A percentile compares a stretch with the other conserved stretches of the same genome.
phyloP scores from a whole-genome alignment of 495 filamentous ascomycete species.

The Annulohypoxylon bovei region DNA sequence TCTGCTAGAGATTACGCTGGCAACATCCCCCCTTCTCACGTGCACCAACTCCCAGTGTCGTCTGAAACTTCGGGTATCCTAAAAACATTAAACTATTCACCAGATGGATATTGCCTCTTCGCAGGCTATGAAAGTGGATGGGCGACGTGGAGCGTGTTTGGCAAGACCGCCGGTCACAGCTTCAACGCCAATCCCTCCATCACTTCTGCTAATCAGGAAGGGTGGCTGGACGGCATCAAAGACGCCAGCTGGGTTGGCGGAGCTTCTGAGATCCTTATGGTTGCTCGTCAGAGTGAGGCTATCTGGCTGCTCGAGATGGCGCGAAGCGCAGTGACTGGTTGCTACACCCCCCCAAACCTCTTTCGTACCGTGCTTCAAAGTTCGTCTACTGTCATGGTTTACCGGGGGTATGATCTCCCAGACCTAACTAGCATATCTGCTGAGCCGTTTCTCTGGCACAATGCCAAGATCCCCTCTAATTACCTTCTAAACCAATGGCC shows the following conservation, averaged over 20 bases:
- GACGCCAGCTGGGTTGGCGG: slow-evolving; percentile 87
- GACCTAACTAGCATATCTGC: slow-evolving; percentile 90
- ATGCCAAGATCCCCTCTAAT: slow-evolving; percentile 81
- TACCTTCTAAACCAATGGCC: slow-evolving; percentile 95
- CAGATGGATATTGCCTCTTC: slow-evolving; percentile 96
- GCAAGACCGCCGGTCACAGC: slow-evolving; percentile 83
- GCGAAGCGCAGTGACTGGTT: slow-evolving; percentile 87
- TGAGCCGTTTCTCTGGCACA: slow-evolving; percentile 93
- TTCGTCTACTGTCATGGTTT: slow-evolving; percentile 84
- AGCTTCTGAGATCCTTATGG: slow-evolving; percentile 83
- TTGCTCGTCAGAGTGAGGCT: slow-evolving; percentile 72
- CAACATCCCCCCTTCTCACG: slow-evolving; percentile 90
- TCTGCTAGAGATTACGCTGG: slow-evolving; percentile 92
- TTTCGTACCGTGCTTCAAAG: slow-evolving; percentile 89
- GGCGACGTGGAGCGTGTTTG: slow-evolving; percentile 97
- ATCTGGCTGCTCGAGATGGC: slow-evolving; percentile 93
- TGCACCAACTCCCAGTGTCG: slow-evolving; percentile 72
- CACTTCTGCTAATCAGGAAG: slow-evolving; percentile 73
- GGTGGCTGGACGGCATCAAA: slow-evolving; percentile 79
- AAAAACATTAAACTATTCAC: slow-evolving; percentile 84
- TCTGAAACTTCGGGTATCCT: slow-evolving; percentile 70
- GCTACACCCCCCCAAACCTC: slow-evolving; percentile 89
- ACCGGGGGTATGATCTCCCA: slow-evolving; percentile 89
- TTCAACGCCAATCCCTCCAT: slow-evolving; percentile 74
- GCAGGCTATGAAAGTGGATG: slow-evolving; percentile 93